Percentiles rank a stretch among this genome's conserved stretches.
These are phyloP conservation scores for Penicillium sp. DNA, from an alignment of 2,329 filamentous ascomycete species.

Conservation along the genomic window DNA sequence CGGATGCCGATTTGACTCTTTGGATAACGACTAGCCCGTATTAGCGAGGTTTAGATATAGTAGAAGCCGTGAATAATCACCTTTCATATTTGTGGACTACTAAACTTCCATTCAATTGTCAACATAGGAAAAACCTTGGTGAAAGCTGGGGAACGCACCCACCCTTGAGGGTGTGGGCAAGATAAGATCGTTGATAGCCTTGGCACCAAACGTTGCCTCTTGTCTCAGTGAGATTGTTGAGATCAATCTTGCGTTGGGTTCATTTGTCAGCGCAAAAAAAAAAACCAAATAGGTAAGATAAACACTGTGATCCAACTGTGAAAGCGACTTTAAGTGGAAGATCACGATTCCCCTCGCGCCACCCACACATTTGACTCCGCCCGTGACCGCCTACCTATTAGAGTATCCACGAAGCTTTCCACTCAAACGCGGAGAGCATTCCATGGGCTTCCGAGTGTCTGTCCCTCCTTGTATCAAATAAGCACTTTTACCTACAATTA, in stretches of 20 bases:
- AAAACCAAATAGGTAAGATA: not conserved
- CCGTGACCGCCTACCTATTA: slow-evolving; percentile 22
- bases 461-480: slow-evolving; percentile 10
- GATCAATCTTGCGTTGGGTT: too few species aligned
- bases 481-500: slow-evolving; percentile 2
- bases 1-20: slow-evolving; percentile 89
- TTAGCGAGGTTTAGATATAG: slow-evolving; percentile 5
- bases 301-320: not conserved
- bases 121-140: not conserved
- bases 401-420: slow-evolving; percentile 23
- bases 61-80: not conserved
- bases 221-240: not conserved
- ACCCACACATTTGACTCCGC: slow-evolving; percentile 6
- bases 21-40: slow-evolving; percentile 75
- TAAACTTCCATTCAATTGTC: not conserved
- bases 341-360: not conserved
- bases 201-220: not conserved
- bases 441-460: slow-evolving; percentile 15
- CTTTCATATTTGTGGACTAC: slow-evolving; percentile 3
- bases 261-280: not conserved
- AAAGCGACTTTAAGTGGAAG: not conserved
- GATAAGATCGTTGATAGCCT: not conserved
- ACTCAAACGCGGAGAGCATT: slow-evolving; percentile 19
- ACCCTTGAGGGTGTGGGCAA: not conserved
- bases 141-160: not conserved